Percentiles rank a stretch among this genome's conserved stretches.
Evolutionary conservation across 2,329 filamentous ascomycete genomes (phyloP).

Genomic region (Ilyonectria robusta): DNA sequence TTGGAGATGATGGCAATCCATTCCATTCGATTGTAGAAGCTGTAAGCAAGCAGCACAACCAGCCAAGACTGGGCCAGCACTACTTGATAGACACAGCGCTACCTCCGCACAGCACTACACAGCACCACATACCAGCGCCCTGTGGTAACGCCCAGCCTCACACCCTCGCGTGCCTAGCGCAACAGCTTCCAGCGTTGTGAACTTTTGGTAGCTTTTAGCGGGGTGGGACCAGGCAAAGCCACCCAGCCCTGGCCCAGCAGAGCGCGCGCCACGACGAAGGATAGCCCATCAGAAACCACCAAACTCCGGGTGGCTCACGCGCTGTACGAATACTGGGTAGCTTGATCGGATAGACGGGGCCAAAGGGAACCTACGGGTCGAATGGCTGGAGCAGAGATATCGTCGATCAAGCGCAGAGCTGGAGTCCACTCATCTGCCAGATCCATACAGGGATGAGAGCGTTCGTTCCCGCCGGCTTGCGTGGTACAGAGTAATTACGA

Average conservation of each 20-base stretch:
- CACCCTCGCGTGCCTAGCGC: background rate
- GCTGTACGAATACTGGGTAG: background rate
- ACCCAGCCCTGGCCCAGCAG: slow-evolving; percentile 12
- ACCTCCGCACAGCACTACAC: background rate
- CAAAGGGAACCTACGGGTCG: background rate
- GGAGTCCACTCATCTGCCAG: slow-evolving; percentile 8
- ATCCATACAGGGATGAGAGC: slow-evolving; percentile 7
- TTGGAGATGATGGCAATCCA: background rate
- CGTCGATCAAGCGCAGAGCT: slow-evolving; percentile 9
- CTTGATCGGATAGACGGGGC: background rate
- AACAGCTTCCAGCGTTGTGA: slow-evolving; percentile 6
- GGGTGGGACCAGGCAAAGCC: slow-evolving; percentile 21
- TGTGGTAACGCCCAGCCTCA: background rate
- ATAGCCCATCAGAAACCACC: slow-evolving; percentile 6
- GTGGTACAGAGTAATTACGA: slow-evolving; percentile 23
- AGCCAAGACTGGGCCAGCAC: background rate
- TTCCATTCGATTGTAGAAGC: background rate
- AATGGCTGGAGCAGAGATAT: slow-evolving; percentile 1
- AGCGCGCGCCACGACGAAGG: slow-evolving; percentile 23
- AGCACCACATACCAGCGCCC: background rate
- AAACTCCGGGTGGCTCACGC: slow-evolving; percentile 14
- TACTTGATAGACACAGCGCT: background rate
- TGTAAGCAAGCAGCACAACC: background rate
- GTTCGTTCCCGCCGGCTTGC: slow-evolving; percentile 16
- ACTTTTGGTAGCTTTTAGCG: slow-evolving; percentile 16